These are phyloP conservation scores for Cryptococcus neoformans DNA, from an alignment of 1,284 basidiomycete genomes.

Conservation along the genomic window DNA sequence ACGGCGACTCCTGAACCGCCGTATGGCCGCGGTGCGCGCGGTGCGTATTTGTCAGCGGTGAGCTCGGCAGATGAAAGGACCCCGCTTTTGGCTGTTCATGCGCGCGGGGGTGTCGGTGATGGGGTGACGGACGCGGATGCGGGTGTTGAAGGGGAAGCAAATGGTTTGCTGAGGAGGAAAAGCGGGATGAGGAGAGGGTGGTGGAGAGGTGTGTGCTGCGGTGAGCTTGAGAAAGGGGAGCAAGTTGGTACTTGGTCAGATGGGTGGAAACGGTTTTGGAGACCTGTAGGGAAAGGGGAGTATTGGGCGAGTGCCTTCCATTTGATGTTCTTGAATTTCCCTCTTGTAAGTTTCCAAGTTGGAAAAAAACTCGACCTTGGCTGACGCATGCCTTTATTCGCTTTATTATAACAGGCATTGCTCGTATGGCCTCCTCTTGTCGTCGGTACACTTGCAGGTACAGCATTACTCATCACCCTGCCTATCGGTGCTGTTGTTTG, in stretches of 20 bases:
- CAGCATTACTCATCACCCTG: slow-evolving; percentile 45
- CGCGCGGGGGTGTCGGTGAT: too few relatives aligned
- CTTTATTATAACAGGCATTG: slow-evolving; percentile 25
- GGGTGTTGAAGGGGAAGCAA: too few relatives aligned
- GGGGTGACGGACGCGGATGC: too few relatives aligned
- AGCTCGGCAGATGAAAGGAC: slow-evolving; percentile 22
- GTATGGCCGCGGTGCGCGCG: neutral
- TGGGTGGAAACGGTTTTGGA: slow-evolving; percentile 34
- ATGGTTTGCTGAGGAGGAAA: too few relatives aligned
- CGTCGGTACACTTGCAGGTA: slow-evolving; percentile 45
- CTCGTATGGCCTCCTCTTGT: slow-evolving; percentile 45
- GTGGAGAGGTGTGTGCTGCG: slow-evolving; percentile 29
- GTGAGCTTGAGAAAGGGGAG: slow-evolving; percentile 26
- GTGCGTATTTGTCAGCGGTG: neutral
- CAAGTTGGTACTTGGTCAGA: slow-evolving; percentile 15
- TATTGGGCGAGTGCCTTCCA: slow-evolving; percentile 42
- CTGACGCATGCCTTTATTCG: neutral
- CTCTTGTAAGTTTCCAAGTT: slow-evolving; percentile 33
- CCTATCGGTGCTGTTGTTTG: slow-evolving; percentile 46
- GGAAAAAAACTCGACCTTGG: neutral
- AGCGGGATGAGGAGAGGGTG: slow-evolving; percentile 10
- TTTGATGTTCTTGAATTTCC: slow-evolving; percentile 43
- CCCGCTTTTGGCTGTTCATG: slow-evolving; percentile 3
- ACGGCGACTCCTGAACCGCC: too few relatives aligned
- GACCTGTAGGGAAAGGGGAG: slow-evolving; percentile 23